These are phyloP conservation scores for Talaromyces adpressus DNA, from an alignment of 495 filamentous ascomycete genomes.

Conservation along the genomic window DNA sequence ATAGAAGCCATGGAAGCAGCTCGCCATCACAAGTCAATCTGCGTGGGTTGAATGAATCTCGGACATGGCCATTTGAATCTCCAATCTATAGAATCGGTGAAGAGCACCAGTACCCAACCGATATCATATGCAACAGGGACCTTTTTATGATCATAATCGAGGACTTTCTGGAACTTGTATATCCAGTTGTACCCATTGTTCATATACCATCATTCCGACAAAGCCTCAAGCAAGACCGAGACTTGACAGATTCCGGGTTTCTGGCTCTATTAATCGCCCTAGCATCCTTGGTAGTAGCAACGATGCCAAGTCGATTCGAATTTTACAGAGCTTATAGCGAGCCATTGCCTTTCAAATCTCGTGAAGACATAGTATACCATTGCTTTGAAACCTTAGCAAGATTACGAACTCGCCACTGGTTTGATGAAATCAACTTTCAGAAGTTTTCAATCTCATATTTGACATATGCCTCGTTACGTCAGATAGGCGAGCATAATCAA, in stretches of 20 bases:
- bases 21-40: not conserved
- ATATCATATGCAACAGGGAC: slow-evolving; percentile 15
- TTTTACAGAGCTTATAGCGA: slow-evolving; percentile 9
- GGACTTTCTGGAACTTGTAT: slow-evolving; percentile 17
- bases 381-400: slow-evolving; percentile 13
- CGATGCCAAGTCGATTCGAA: slow-evolving; percentile 14
- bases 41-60: not conserved
- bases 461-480: slow-evolving; percentile 14
- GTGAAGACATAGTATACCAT: slow-evolving; percentile 15
- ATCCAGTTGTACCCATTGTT: slow-evolving; percentile 18
- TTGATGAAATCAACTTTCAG: slow-evolving; percentile 18
- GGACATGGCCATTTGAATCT: not conserved
- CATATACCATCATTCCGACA: slow-evolving; percentile 17
- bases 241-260: slow-evolving; percentile 14
- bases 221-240: slow-evolving; percentile 9
- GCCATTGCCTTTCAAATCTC: slow-evolving; percentile 12
- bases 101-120: slow-evolving; percentile 8
- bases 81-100: not conserved
- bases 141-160: slow-evolving; percentile 15
- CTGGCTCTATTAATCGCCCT: slow-evolving; percentile 13
- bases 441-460: slow-evolving; percentile 20
- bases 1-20: not conserved
- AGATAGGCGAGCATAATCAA: slow-evolving; percentile 19
- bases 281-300: slow-evolving; percentile 18
- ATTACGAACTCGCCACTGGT: slow-evolving; percentile 13